Evolutionary conservation across 2,329 filamentous ascomycete genomes (phyloP).

Genomic region (Nigrograna mackinnonii): DNA sequence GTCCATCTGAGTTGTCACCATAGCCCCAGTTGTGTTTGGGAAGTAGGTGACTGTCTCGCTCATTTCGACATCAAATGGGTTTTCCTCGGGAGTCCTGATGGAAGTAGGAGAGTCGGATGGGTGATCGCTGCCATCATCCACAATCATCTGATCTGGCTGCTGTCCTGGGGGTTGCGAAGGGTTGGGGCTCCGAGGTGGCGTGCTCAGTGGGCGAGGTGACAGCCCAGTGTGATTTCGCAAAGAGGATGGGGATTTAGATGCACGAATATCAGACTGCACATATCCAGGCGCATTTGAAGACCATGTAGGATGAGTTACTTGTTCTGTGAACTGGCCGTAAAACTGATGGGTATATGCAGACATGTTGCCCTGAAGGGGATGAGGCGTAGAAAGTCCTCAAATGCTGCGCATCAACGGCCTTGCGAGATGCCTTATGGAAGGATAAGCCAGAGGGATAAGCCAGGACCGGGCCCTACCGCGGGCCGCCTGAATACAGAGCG

Average conservation of each 20-base stretch:
- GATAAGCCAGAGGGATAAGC: conserved; percentile 25
- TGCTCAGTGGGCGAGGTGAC: conserved; percentile 37
- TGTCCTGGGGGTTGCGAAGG: conserved; percentile 33
- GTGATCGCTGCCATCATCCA: conserved; percentile 29
- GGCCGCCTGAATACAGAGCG: conserved; percentile 22
- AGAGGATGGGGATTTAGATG: conserved; percentile 39
- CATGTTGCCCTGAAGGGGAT: conserved; percentile 30
- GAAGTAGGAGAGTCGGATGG: conserved; percentile 39
- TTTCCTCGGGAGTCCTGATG: conserved; percentile 37
- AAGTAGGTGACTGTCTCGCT: conserved; percentile 30
- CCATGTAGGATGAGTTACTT: too few relatives aligned
- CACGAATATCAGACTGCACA: conserved; percentile 19
- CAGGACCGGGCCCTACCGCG: conserved; percentile 25
- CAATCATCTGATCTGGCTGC: conserved; percentile 31
- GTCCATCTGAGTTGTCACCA: conserved; percentile 27
- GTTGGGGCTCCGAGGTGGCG: conserved; percentile 35
- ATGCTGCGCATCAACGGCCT: conserved; percentile 29
- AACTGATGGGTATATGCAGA: conserved; percentile 20
- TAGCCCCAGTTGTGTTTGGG: conserved; percentile 20
- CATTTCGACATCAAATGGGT: conserved; percentile 36
- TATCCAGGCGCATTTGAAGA: too few relatives aligned
- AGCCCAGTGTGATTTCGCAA: conserved; percentile 35
- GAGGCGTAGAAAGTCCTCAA: conserved; percentile 19
- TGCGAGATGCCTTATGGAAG: conserved; percentile 24
- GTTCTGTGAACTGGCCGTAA: conserved; percentile 19